phyloP scores from a whole-genome alignment of 371 early-diverging fungal species.

The Parasitella parasitica region DNA sequence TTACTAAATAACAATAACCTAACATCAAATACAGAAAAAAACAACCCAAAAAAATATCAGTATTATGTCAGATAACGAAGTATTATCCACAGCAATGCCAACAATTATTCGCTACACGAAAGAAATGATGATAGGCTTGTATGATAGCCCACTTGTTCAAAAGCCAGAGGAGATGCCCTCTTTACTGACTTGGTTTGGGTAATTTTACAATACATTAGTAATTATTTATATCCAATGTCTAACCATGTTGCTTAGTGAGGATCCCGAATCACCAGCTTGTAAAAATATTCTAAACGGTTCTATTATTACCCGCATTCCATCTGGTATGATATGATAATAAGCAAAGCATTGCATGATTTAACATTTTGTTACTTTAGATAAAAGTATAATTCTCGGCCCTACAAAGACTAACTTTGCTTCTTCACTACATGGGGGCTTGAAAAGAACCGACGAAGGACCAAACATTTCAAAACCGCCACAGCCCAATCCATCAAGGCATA shows the following conservation, averaged over 20 bases:
- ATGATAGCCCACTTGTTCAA: constrained; percentile 52
- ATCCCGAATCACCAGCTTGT: constrained; percentile 30
- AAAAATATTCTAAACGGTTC: constrained; percentile 40
- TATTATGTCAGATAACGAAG: background rate
- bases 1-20: background rate
- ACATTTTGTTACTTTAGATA: constrained; percentile 20
- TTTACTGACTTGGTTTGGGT: constrained; percentile 54
- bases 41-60: background rate
- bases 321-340: background rate
- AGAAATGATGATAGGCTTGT: constrained; percentile 44
- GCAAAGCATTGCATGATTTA: background rate
- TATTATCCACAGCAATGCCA: background rate
- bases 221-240: background rate
- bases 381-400: constrained; percentile 56
- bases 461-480: constrained; percentile 16
- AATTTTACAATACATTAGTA: constrained; percentile 2
- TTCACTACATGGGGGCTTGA: constrained; percentile 51
- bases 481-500: constrained; percentile 10
- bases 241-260: constrained; percentile 27
- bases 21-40: background rate
- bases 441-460: constrained; percentile 41
- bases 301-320: constrained; percentile 29
- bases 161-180: constrained; percentile 50
- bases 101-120: constrained; percentile 46
- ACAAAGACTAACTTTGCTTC: constrained; percentile 64